Evolutionary conservation across 1,139 yeast genomes (phyloP), one percentile per base, ranked within the genome.

Genomic region (Zygotorulaspora mrakii): DNA sequence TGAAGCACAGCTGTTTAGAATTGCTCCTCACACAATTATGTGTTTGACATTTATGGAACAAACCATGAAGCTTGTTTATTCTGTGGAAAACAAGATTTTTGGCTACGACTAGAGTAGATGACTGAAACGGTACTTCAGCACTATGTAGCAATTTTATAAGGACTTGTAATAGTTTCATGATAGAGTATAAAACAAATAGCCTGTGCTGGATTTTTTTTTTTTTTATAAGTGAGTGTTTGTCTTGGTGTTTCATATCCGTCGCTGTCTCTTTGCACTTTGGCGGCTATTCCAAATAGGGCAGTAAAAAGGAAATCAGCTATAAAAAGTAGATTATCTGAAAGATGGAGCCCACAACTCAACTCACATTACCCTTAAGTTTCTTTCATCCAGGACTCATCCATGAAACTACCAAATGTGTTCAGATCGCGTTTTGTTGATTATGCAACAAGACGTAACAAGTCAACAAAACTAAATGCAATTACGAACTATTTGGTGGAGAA

Each of bases 11-110:
- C 68, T 89, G 42, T 70, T 88, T 63, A 77, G 98, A 67, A 82
- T 91, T 43, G 96, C 94, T 1, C 98, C 98, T 14, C 98, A 91
- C 62, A 88, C 97, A 3, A 81, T 91, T 39, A 71, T 91, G 55
- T 84, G 94, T 21, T 73, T 91, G 61, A 87, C 88, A 59, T 87
- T 91, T 60, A 86, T 91, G 96, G 98, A 91, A 66, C 95, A 86
- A 59, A 82, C 95, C 20, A 82, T 87, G 87, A 77, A 77, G 51
- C 66, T 76, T 40, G 73, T 74, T 45, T 68, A 67, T 39, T 59
- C 55, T 11, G 61, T 73, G 14, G 81, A 76, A 57, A 50, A 52
- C 18, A 57, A 50, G 32, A 50, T 67, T 18, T 35, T 55, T 16
- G 39, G 39, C 9, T 34, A 39, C 33, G 29, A 39, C 8, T 18